phyloP scores from a whole-genome alignment of 352 stramenopile genomes.

The Phytophthora aleatoria region DNA sequence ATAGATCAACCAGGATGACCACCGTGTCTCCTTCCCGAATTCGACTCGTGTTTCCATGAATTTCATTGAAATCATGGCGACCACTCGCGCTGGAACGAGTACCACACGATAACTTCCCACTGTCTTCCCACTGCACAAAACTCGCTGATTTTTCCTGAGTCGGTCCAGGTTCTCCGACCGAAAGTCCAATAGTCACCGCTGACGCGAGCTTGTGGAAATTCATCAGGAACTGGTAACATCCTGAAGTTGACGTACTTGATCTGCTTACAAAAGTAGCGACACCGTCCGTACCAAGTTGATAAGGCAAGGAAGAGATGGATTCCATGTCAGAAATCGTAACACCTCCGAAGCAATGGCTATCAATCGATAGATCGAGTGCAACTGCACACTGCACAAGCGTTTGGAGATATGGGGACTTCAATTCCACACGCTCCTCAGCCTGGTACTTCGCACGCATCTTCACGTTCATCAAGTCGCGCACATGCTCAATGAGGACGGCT shows the following conservation, averaged over 20 bases:
- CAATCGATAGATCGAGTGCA: conserved; percentile 59
- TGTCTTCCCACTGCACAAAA: conserved; percentile 34
- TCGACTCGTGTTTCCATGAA: conserved; percentile 18
- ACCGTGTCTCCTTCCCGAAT: conserved; percentile 50
- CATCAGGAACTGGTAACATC: conserved; percentile 29
- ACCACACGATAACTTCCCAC: conserved; percentile 22
- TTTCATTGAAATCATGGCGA: conserved; percentile 16
- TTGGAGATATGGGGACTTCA: conserved; percentile 72
- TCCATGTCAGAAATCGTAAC: not conserved
- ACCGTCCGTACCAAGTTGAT: conserved; percentile 6
- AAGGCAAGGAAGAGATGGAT: conserved; percentile 2
- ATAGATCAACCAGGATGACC: conserved; percentile 48
- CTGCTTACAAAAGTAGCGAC: conserved; percentile 20
- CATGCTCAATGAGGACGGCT: conserved; percentile 38
- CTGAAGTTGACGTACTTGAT: conserved; percentile 16
- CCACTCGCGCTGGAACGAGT: conserved; percentile 1
- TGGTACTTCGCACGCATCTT: conserved; percentile 61
- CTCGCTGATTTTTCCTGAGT: not conserved
- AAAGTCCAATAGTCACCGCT: conserved; percentile 32
- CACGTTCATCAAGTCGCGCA: conserved; percentile 45
- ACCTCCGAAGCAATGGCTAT: conserved; percentile 37
- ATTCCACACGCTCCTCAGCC: conserved; percentile 49
- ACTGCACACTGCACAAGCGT: conserved; percentile 61
- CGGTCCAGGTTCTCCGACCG: conserved; percentile 10
- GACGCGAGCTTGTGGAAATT: conserved; percentile 30